These are phyloP conservation scores for Kwoniella shivajii DNA, from an alignment of 1,284 basidiomycete species.

Conservation along the genomic window DNA sequence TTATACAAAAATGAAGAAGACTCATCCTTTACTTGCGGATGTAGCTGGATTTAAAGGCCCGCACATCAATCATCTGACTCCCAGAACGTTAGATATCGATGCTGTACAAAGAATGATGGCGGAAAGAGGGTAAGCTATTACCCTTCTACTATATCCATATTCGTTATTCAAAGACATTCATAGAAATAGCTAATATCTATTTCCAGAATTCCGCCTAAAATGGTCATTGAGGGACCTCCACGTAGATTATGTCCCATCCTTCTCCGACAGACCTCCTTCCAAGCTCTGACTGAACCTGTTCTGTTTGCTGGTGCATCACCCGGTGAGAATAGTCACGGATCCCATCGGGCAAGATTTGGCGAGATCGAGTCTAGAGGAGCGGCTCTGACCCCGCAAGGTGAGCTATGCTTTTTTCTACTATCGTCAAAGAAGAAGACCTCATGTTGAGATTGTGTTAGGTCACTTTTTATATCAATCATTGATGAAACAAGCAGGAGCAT, in stretches of 20 bases:
- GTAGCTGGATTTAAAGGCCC: slow-evolving; percentile 54
- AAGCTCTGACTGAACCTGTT: slow-evolving; percentile 53
- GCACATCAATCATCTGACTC: slow-evolving; percentile 58
- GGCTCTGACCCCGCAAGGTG: slow-evolving; percentile 52
- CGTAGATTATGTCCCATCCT: slow-evolving; percentile 49
- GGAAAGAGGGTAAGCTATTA: slow-evolving; percentile 31
- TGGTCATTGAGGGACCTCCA: slow-evolving; percentile 55
- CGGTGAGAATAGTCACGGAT: slow-evolving; percentile 22
- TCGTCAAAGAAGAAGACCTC: neutral
- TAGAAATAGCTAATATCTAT: no score
- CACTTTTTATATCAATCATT: slow-evolving; percentile 43
- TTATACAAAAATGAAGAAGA: slow-evolving; percentile 46
- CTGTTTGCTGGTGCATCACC: slow-evolving; percentile 35
- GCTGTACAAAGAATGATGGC: slow-evolving; percentile 53
- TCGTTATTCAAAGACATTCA: no score
- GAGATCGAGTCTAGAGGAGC: slow-evolving; percentile 56
- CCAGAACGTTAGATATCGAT: slow-evolving; percentile 55
- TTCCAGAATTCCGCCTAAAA: slow-evolving; percentile 56
- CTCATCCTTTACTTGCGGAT: slow-evolving; percentile 54
- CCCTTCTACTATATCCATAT: neutral
- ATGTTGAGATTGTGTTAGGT: slow-evolving; percentile 17
- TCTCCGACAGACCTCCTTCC: slow-evolving; percentile 55
- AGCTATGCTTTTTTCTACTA: slow-evolving; percentile 10
- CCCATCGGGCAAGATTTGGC: slow-evolving; percentile 56
- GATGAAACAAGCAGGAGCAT: slow-evolving; percentile 25